Conservation (phyloP, 2,329 filamentous ascomycete genomes). For the Cercospora janseana region DNA sequence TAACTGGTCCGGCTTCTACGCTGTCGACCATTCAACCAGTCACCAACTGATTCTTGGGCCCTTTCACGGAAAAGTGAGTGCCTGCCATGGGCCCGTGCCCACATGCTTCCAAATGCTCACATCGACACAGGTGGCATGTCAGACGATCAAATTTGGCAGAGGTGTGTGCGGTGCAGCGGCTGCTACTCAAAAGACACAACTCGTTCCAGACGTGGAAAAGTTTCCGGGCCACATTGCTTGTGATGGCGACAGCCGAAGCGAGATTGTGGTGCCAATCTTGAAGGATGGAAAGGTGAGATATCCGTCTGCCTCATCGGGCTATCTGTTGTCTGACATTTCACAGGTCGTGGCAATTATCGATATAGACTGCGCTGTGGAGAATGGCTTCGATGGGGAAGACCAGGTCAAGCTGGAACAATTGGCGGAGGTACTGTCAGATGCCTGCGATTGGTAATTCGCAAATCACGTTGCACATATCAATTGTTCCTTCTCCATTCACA, state of each 20-base stretch:
- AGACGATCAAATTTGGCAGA: conserved; percentile 68
- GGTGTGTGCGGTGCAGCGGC: conserved; percentile 77
- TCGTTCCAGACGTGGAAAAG: conserved; percentile 65
- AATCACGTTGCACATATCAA: not conserved
- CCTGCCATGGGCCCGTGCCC: not conserved
- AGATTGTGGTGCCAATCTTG: conserved; percentile 76
- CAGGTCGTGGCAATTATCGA: conserved; percentile 73
- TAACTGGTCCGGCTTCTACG: conserved; percentile 83
- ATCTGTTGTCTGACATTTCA: conserved; percentile 18
- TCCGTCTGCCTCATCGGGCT: not conserved
- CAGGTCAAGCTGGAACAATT: conserved; percentile 64
- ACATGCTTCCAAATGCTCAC: not conserved
- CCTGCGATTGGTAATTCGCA: conserved; percentile 67
- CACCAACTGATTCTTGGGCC: conserved; percentile 70
- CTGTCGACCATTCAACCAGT: conserved; percentile 52
- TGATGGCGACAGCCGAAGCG: conserved; percentile 71
- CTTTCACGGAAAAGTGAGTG: conserved; percentile 66
- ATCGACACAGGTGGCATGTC: conserved; percentile 58
- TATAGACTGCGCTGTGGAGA: conserved; percentile 67
- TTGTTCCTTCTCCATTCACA: not conserved
- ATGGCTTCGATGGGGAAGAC: conserved; percentile 70
- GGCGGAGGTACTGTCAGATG: conserved; percentile 57
- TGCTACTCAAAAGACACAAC: conserved; percentile 58
- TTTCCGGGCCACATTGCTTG: conserved; percentile 83
- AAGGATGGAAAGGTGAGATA: conserved; percentile 47